Percentiles rank a stretch among this genome's conserved stretches.
phyloP scores from a whole-genome alignment of 805 yeast genomes.

The Metschnikowia sp. region DNA sequence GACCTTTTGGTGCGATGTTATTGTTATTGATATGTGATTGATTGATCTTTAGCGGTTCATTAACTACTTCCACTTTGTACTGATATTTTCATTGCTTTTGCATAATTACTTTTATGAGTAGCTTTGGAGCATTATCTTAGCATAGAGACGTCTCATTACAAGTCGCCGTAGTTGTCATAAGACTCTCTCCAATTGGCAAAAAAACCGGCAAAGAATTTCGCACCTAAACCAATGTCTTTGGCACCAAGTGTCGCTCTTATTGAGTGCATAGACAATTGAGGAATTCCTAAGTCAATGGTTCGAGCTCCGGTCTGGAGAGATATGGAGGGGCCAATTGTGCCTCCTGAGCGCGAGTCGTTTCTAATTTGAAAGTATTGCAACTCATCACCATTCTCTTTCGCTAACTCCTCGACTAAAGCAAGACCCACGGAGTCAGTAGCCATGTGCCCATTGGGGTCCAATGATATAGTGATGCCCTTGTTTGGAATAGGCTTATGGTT shows the following conservation, averaged over 20 bases:
- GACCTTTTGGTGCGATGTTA: too few species aligned
- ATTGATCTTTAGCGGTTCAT: not conserved
- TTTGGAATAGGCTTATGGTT: constrained; percentile 79
- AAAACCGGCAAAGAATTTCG: constrained; percentile 68
- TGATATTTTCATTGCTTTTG: too few species aligned
- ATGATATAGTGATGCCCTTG: constrained; percentile 64
- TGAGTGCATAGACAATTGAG: constrained; percentile 84
- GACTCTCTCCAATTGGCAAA: constrained; percentile 63
- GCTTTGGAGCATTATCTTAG: not conserved
- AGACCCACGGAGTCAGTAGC: constrained; percentile 76
- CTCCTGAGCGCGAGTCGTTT: constrained; percentile 82
- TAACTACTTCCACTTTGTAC: not conserved
- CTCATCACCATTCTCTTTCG: constrained; percentile 57
- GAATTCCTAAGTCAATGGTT: constrained; percentile 77
- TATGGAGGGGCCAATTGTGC: constrained; percentile 79
- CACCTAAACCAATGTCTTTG: constrained; percentile 71
- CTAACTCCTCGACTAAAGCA: constrained; percentile 69
- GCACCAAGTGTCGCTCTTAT: constrained; percentile 80
- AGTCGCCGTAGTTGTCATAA: constrained; percentile 50
- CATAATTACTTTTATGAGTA: not conserved
- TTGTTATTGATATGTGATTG: too few species aligned
- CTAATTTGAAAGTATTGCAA: constrained; percentile 84
- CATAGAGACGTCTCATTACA: constrained; percentile 22
- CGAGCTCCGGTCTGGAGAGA: constrained; percentile 66
- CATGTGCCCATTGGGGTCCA: constrained; percentile 80